phyloP scores from a whole-genome alignment of 176 grass and related monocot species.

The Oryza longistaminata region DNA sequence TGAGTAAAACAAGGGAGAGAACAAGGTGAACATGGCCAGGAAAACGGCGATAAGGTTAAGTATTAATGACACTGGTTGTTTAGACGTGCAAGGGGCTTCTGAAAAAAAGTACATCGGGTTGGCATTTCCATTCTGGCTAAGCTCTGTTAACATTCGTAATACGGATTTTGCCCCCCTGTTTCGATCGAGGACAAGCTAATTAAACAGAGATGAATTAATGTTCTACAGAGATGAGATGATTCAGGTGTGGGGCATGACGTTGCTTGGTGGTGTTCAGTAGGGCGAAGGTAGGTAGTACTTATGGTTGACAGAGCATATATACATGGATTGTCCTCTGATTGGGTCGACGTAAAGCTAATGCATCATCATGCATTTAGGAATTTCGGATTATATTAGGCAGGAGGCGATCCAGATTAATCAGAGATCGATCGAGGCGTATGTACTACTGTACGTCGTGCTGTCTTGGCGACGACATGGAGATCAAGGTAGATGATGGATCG shows the following conservation, averaged over 20 bases:
- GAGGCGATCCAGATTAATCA: background rate
- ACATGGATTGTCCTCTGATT: background rate
- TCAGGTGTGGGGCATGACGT: background rate
- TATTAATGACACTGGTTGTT: background rate
- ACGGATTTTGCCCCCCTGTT: background rate
- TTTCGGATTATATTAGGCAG: slow-evolving; percentile 1
- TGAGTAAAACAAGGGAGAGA: background rate
- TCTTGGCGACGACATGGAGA: background rate
- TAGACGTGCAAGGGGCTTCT: background rate
- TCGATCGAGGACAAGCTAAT: background rate
- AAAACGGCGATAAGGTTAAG: background rate
- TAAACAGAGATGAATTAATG: background rate
- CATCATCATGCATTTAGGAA: background rate
- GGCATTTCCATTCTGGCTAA: background rate
- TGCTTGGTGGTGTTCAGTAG: background rate
- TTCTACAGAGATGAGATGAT: background rate
- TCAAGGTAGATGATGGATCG: background rate
- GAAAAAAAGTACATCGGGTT: background rate
- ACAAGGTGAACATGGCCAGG: slow-evolving; percentile 21
- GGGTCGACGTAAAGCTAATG: slow-evolving; percentile 31
- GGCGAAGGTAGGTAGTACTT: background rate
- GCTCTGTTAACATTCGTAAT: background rate
- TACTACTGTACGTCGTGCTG: background rate
- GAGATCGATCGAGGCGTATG: background rate
- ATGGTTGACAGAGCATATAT: slow-evolving; percentile 3